Evolutionary conservation across 345 rosid genomes (phyloP).

Genomic region (Eutrema yunnanense): DNA sequence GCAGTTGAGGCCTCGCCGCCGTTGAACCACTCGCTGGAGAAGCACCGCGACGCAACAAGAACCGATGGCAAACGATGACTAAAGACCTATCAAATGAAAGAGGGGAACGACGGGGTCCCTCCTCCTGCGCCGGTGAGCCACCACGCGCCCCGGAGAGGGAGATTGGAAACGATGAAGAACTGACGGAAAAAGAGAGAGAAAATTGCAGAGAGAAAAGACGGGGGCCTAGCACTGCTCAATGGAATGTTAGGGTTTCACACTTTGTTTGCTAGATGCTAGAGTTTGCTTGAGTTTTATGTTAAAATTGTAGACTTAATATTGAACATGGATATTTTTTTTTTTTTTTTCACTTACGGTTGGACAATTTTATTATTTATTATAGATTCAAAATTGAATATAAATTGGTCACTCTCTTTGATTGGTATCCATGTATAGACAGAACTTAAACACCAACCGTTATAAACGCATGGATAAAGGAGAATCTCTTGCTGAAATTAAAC

Average conservation of each 20-base stretch:
- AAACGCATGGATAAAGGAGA: slow-evolving; percentile 2
- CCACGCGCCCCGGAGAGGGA: no score
- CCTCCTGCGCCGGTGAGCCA: no score
- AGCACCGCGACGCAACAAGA: no score
- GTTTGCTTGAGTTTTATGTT: neutral
- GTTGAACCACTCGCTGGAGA: no score
- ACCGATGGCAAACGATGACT: no score
- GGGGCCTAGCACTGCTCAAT: no score
- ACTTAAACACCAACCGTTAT: neutral
- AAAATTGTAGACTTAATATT: neutral
- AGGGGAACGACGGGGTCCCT: no score
- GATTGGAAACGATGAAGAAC: no score
- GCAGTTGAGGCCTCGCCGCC: no score
- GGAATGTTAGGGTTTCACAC: neutral
- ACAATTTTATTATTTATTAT: neutral
- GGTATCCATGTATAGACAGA: neutral
- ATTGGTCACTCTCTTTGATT: neutral
- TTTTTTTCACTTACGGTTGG: neutral
- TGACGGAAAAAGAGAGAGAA: no score
- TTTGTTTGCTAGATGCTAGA: neutral
- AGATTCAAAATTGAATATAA: neutral
- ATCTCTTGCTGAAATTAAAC: neutral
- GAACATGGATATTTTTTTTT: neutral
- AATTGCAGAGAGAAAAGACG: no score
- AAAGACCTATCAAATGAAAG: no score